Evolutionary conservation across 768 basidiomycete species (phyloP).

Genomic region (Trametes sanguinea): DNA sequence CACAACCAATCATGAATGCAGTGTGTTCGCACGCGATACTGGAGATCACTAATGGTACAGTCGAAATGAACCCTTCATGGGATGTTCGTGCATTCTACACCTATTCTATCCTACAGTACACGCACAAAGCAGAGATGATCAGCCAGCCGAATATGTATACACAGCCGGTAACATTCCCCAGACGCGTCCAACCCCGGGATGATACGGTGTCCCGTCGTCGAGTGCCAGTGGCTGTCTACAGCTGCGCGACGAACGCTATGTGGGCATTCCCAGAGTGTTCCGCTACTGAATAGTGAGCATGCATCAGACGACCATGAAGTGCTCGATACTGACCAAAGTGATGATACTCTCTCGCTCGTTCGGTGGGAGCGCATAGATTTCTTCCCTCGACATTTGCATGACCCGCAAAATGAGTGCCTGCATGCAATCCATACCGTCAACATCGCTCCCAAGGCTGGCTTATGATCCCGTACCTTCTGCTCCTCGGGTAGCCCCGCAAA

Average conservation of each 20-base stretch:
- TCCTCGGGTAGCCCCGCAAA: constrained; percentile 66
- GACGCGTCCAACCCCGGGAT: too few species aligned
- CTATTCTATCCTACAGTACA: neutral
- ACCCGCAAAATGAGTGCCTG: constrained; percentile 79
- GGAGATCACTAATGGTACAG: too few species aligned
- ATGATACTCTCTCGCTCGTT: constrained; percentile 75
- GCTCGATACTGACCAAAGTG: constrained; percentile 67
- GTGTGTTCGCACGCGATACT: neutral
- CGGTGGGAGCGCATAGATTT: constrained; percentile 75
- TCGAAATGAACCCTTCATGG: too few species aligned
- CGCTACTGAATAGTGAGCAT: constrained; percentile 12
- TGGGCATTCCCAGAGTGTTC: constrained; percentile 23
- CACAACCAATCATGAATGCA: neutral
- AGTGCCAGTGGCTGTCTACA: too few species aligned
- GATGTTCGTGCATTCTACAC: neutral
- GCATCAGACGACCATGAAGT: neutral
- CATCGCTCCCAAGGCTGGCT: neutral
- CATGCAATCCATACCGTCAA: neutral
- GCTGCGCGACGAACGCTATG: neutral
- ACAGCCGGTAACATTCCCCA: too few species aligned
- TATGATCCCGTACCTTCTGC: constrained; percentile 51
- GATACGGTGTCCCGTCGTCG: too few species aligned
- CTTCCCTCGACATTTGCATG: constrained; percentile 79
- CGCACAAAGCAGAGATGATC: neutral
- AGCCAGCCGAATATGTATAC: neutral